Conservation (phyloP, 2,329 filamentous ascomycete genomes). For the Colletotrichum tropicicola region DNA sequence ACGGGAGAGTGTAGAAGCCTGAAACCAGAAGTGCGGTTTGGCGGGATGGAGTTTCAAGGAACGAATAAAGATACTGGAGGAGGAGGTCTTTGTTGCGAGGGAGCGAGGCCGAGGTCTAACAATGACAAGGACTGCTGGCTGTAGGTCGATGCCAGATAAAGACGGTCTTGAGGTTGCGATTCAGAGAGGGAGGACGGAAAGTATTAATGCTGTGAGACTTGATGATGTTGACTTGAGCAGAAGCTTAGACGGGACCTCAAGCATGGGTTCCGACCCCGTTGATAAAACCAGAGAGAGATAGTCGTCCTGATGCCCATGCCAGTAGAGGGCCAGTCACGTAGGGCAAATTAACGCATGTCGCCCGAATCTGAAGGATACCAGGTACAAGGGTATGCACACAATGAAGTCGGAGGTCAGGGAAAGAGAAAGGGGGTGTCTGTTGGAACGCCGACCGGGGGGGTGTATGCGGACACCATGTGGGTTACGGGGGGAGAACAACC, state of each 20-base stretch:
- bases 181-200: not conserved
- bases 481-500: conserved; percentile 30
- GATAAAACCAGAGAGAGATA: conserved; percentile 17
- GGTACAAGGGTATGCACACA: conserved; percentile 17
- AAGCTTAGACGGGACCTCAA: not conserved
- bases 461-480: conserved; percentile 14
- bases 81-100: not conserved
- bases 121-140: not conserved
- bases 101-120: not conserved
- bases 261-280: conserved; percentile 20
- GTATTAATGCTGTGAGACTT: conserved; percentile 20
- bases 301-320: conserved; percentile 6
- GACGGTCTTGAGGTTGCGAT: not conserved
- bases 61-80: not conserved
- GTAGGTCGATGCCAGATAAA: conserved; percentile 1
- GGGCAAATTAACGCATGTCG: conserved; percentile 17
- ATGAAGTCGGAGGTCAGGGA: not conserved
- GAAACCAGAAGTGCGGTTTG: conserved; percentile 20
- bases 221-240: conserved; percentile 4
- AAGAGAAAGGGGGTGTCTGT: not conserved
- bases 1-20: not conserved
- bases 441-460: conserved; percentile 2
- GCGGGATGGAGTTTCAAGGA: conserved; percentile 12
- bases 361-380: conserved; percentile 1
- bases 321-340: not conserved